Base-by-base conservation (phyloP, 2,329 filamentous ascomycete species). In the Hypocreales sp. region DNA sequence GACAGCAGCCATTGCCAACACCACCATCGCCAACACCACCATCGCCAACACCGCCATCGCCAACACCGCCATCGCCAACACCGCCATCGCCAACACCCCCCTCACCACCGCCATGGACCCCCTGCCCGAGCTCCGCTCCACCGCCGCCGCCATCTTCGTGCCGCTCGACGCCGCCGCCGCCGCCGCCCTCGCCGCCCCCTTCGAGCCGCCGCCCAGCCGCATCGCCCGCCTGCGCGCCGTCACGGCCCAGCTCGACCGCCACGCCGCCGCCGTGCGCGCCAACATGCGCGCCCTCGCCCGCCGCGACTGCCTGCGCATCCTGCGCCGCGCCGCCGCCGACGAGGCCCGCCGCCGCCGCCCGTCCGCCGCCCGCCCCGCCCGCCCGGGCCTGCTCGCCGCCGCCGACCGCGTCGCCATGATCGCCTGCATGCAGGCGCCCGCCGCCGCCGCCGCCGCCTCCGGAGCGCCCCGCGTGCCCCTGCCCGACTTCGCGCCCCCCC, bases 131-230 rank as follows among this genome's bases (percentile, higher is more conserved):
- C n/a, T n/a, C 20, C 32, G 21, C 10, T 30, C 35, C 29, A 36
- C 48, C 31, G 32, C 40, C 4, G 37, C 44, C 5, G 37, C 44
- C 31, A 48, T 57, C 24, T 58, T 55, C 36, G 43, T 48, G 15
- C 47, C 50, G 15, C 39, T 56, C 11, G 24, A 31, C 5, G 28
- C 34, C 7, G 35, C 42, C 22, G 37, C 46, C 26, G 33, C 39
- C 23, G 30, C 31, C 3, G 7, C 4, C 9, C 32, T 39, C 13
- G 31, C 31, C 3, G 13, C 2, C 7, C 32, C 39, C 15, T 35
- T 36, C 22, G 19, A 28, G 2, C 28, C 35, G 5, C 38, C 37
- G 7, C 8, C 35, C 24, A 30, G 13, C 17, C 27, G 24, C 14
- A 18, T 30, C 17, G 41, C 40, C 3, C 32, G 30, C 12, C 31